These are phyloP conservation scores for Laetiporus sulphureus DNA, from an alignment of 1,284 basidiomycete genomes.

Conservation along the genomic window DNA sequence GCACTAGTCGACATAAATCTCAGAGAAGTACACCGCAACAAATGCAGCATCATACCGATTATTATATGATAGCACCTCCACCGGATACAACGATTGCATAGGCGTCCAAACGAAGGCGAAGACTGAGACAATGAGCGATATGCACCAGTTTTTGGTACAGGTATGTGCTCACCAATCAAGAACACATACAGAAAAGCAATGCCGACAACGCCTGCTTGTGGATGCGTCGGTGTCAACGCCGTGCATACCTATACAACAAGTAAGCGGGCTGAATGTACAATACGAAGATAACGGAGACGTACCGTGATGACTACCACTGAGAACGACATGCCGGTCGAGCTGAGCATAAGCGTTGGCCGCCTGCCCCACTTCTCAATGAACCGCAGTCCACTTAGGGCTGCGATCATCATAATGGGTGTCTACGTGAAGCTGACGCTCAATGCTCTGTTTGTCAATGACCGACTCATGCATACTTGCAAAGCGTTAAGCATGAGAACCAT, in stretches of 20 bases:
- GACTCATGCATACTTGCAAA: slow-evolving; percentile 8
- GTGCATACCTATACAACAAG: slow-evolving; percentile 11
- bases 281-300: background rate
- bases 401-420: slow-evolving; percentile 20
- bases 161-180: slow-evolving; percentile 11
- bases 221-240: slow-evolving; percentile 13
- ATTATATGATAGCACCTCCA: slow-evolving; percentile 18
- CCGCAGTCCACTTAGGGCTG: slow-evolving; percentile 14
- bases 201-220: slow-evolving; percentile 15
- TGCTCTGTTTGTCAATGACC: background rate
- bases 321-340: slow-evolving; percentile 17
- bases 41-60: slow-evolving; percentile 8
- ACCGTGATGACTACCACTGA: slow-evolving; percentile 18
- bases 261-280: background rate
- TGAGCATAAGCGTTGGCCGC: slow-evolving; percentile 15
- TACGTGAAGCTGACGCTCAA: background rate
- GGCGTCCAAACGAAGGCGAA: slow-evolving; percentile 21
- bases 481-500: slow-evolving; percentile 18
- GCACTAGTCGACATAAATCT: slow-evolving; percentile 11
- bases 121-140: slow-evolving; percentile 3
- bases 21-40: background rate
- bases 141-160: background rate
- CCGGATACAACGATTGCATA: slow-evolving; percentile 19
- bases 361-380: slow-evolving; percentile 15
- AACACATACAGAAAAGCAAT: slow-evolving; percentile 21